These are phyloP conservation scores for Pleurotus djamor DNA, from an alignment of 768 basidiomycete genomes.

Conservation along the genomic window DNA sequence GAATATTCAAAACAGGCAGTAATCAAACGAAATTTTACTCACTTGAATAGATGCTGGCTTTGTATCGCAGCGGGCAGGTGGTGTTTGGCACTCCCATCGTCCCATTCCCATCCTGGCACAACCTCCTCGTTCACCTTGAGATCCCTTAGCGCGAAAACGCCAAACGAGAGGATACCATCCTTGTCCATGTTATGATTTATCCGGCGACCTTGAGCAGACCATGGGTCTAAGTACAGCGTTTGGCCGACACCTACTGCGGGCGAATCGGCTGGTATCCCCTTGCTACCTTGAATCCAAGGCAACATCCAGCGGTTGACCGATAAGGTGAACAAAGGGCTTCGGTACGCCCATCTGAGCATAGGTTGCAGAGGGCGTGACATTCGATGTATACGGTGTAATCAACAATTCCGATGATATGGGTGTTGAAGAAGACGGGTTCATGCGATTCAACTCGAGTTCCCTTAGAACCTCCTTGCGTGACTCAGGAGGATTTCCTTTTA, in stretches of 20 bases:
- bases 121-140: constrained; percentile 82
- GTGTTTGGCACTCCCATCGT: constrained; percentile 87
- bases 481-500: too few relatives aligned
- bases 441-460: too few relatives aligned
- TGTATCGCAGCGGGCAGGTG: constrained; percentile 64
- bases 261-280: constrained; percentile 63
- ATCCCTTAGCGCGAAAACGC: constrained; percentile 75
- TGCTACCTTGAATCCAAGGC: constrained; percentile 78
- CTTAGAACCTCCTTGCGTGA: too few relatives aligned
- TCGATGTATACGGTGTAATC: constrained; percentile 62
- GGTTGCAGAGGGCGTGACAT: constrained; percentile 64
- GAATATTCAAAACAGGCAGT: neutral
- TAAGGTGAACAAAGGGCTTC: constrained; percentile 78
- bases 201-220: constrained; percentile 27
- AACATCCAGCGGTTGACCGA: constrained; percentile 75
- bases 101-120: constrained; percentile 97
- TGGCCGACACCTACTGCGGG: constrained; percentile 61
- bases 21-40: constrained; percentile 25
- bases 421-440: too few relatives aligned
- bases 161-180: constrained; percentile 57
- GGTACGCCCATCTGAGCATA: constrained; percentile 82
- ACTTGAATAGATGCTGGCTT: constrained; percentile 56
- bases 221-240: constrained; percentile 64
- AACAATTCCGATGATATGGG: constrained; percentile 34
- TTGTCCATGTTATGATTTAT: constrained; percentile 17